Conservation (phyloP, 2,329 filamentous ascomycete genomes). For the Fusarium sp. region DNA sequence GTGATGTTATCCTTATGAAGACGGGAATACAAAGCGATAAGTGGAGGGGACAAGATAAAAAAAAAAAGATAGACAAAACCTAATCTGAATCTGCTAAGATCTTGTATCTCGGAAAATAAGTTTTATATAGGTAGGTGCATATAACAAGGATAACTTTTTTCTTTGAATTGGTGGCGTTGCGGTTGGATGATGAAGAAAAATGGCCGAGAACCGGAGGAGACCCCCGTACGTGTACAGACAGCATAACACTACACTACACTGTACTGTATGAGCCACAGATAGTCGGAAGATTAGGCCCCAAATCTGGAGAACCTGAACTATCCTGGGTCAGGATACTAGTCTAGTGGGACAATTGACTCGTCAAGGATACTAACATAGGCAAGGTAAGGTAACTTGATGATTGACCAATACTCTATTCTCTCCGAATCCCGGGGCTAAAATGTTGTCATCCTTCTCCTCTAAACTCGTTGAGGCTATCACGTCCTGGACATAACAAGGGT, state of each 20-base stretch:
- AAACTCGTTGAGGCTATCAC: neutral
- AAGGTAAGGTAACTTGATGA: neutral
- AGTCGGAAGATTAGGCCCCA: neutral
- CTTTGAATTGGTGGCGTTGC: constrained; percentile 26
- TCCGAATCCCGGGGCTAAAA: neutral
- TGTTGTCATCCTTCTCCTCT: neutral
- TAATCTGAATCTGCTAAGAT: neutral
- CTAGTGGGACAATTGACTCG: constrained; percentile 23
- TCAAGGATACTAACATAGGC: neutral
- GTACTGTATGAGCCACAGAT: constrained; percentile 14
- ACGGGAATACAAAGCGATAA: neutral
- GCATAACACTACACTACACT: neutral
- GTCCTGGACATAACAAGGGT: neutral
- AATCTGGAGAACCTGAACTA: constrained; percentile 7
- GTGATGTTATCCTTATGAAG: neutral
- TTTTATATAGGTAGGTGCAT: neutral
- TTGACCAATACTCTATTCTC: neutral
- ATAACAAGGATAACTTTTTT: constrained; percentile 22
- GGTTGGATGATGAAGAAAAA: constrained; percentile 22
- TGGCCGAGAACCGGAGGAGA: constrained; percentile 39
- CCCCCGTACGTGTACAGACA: neutral
- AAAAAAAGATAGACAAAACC: neutral
- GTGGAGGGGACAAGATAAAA: neutral
- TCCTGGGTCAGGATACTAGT: neutral
- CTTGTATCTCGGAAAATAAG: neutral